phyloP scores from a whole-genome alignment of 2,329 filamentous ascomycete genomes.

The Aspergillus aculeatus region DNA sequence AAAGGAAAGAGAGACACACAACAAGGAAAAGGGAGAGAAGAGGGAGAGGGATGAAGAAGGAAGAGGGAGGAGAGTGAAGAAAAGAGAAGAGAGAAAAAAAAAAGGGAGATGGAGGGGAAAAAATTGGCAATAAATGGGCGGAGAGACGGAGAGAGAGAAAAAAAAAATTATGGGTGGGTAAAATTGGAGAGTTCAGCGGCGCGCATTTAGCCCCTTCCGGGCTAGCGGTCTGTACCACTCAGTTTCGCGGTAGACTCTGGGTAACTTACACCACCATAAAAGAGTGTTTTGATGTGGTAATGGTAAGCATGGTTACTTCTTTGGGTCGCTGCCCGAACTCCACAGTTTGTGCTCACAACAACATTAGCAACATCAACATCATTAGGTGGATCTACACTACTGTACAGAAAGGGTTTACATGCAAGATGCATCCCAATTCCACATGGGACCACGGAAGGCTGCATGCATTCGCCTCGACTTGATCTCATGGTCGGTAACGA shows the following conservation, averaged over 20 bases:
- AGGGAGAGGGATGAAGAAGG: conserved; percentile 17
- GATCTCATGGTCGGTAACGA: too few relatives aligned
- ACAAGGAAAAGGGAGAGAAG: conserved; percentile 20
- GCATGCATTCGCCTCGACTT: too few relatives aligned
- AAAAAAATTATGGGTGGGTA: conserved; percentile 7
- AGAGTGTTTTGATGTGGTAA: neutral
- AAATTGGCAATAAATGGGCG: conserved; percentile 4
- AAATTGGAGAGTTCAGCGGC: neutral
- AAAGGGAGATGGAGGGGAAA: conserved; percentile 4
- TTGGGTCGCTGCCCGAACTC: neutral
- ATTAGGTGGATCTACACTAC: too few relatives aligned
- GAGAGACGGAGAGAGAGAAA: neutral
- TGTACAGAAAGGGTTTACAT: too few relatives aligned
- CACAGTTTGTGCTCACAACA: neutral
- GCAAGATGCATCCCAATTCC: too few relatives aligned
- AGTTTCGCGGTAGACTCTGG: neutral
- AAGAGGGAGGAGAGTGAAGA: conserved; percentile 20
- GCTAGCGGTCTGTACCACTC: neutral
- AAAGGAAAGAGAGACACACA: conserved; percentile 22
- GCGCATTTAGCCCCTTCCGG: neutral
- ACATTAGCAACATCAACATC: neutral
- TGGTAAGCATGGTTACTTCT: neutral
- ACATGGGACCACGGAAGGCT: too few relatives aligned
- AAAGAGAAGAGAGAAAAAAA: conserved; percentile 10
- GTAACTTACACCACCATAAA: neutral